These are phyloP conservation scores for Fusarium ramigenum DNA, from an alignment of 2,329 filamentous ascomycete genomes.

Conservation along the genomic window DNA sequence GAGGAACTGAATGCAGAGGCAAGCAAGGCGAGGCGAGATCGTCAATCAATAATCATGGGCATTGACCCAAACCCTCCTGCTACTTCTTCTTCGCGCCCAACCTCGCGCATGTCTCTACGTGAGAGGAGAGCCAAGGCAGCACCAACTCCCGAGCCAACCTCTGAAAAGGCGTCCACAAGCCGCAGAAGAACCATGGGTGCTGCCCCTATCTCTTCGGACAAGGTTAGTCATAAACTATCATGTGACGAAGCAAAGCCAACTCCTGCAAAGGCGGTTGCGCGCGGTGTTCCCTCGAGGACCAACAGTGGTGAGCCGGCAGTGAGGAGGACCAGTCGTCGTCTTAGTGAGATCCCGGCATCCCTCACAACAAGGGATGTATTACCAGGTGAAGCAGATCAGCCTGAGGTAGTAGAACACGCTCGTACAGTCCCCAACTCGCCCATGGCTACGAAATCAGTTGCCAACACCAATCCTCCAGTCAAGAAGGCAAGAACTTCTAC, in stretches of 20 bases:
- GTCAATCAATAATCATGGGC: slow-evolving; percentile 61
- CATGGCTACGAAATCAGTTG: slow-evolving; percentile 52
- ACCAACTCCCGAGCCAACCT: slow-evolving; percentile 58
- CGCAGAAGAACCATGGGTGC: slow-evolving; percentile 71
- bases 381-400: slow-evolving; percentile 1
- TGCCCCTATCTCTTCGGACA: slow-evolving; percentile 39
- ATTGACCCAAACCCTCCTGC: slow-evolving; percentile 40
- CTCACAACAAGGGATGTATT: slow-evolving; percentile 33
- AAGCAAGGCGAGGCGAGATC: slow-evolving; percentile 70
- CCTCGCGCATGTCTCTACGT: slow-evolving; percentile 75
- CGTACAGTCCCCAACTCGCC: slow-evolving; percentile 52
- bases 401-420: slow-evolving; percentile 36
- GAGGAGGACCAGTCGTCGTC: slow-evolving; percentile 55
- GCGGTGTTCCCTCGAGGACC: slow-evolving; percentile 44
- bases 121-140: slow-evolving; percentile 71
- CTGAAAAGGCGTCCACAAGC: slow-evolving; percentile 47
- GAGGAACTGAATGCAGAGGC: slow-evolving; percentile 82
- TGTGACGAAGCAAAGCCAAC: neutral
- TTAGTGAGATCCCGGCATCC: slow-evolving; percentile 58
- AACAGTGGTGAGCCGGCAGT: slow-evolving; percentile 38
- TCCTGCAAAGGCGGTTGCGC: slow-evolving; percentile 46
- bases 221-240: slow-evolving; percentile 35
- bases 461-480: slow-evolving; percentile 55
- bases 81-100: slow-evolving; percentile 53
- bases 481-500: slow-evolving; percentile 68